Conservation (phyloP, 1,284 basidiomycete genomes). For the Ganoderma boninense region DNA sequence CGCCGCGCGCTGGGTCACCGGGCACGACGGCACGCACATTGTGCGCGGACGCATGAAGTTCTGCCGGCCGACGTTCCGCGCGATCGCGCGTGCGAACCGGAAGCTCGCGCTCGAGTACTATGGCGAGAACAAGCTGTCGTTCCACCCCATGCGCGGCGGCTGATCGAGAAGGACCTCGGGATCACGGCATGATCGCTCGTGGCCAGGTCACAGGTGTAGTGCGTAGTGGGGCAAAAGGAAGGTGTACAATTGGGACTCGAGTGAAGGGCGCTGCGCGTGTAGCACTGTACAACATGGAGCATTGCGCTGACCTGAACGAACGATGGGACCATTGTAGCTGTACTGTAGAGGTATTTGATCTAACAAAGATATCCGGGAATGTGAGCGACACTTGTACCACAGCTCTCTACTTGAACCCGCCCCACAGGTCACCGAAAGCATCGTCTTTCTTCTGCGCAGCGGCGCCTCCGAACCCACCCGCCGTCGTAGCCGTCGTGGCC, state of each 20-base stretch:
- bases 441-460: conserved; percentile 75
- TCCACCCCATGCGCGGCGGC: conserved; percentile 81
- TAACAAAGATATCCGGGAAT: not conserved
- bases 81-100: conserved; percentile 63
- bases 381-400: not conserved
- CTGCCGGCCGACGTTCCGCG: conserved; percentile 73
- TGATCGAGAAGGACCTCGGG: conserved; percentile 64
- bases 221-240: not conserved
- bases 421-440: conserved; percentile 83
- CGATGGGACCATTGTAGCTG: not conserved
- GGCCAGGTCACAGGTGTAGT: not conserved
- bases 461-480: conserved; percentile 25
- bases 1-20: conserved; percentile 77
- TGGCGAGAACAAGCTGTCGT: conserved; percentile 57
- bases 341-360: conserved; percentile 1
- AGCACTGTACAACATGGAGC: conserved; percentile 20
- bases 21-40: conserved; percentile 62
- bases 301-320: conserved; percentile 12
- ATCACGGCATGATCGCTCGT: not conserved
- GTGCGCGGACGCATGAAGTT: conserved; percentile 87
- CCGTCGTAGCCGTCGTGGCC: conserved; percentile 23
- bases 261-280: conserved; percentile 11
- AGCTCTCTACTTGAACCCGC: conserved; percentile 65
- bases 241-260: conserved; percentile 13
- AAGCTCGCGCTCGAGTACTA: conserved; percentile 71